Evolutionary conservation across 176 grass and related monocot genomes (phyloP), one percentile per base, ranked within the genome.

Genomic region (Musa acuminata): DNA sequence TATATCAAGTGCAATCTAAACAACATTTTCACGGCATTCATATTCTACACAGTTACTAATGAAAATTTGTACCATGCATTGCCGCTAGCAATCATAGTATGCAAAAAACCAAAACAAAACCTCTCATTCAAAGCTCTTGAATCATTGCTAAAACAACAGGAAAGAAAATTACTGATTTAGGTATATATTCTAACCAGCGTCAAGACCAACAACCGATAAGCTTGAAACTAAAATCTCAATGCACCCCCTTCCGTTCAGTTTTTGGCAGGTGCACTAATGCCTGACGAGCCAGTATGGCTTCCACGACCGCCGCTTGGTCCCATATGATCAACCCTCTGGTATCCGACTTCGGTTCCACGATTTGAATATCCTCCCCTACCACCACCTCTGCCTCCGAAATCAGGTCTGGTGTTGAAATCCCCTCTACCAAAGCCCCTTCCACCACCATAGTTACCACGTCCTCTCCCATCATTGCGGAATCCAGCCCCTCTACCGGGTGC

Each of bases 301-400:
- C 88, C 90, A 70, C 88, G 84, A 48, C 86, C 86, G 64, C 87
- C 73, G 54, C 62, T 20, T 7, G 88, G 54, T 62, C 53, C 88
- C 60, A 74, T 72, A 24, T 83, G 65, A 49, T 93, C 91, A 0
- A 96, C 87, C 70, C 90, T 82, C 78, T 99, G 96, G 78, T 95
- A 96, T 26, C 82, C 77, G 53, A 82, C 72, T 62, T 89, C 90
- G 8, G 65, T 77, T 75, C 84, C 84, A 14, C 84, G 90, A 26
- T 77, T 81, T 17, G 79, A 77, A 7, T 52, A 73, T 25, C 86
- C 83, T 55, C 88, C 90, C 60, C 90, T 78, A 51, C 82, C 80
- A 60, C 87, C 83, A 74, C 86, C 83, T 83, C 84, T 91, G 69
- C 78, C 80, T 13, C 88, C 84, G 65, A 84, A 93, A 65, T 93